Evolutionary conservation across 805 yeast species (phyloP), one percentile per base, ranked within the genome.

Genomic region (Myxozyma nipponensis): DNA sequence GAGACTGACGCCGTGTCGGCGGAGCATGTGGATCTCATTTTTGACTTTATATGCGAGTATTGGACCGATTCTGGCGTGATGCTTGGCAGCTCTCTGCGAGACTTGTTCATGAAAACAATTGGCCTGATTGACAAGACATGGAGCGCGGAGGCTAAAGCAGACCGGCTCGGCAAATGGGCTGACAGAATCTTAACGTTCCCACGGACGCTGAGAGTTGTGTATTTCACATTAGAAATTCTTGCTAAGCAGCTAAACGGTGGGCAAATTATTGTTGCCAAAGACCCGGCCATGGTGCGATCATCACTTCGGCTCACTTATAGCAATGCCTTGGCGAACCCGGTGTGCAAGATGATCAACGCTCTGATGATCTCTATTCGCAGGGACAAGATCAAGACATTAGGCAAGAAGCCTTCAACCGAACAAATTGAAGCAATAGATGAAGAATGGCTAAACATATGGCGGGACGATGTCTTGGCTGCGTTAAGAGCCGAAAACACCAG

Each of bases 31-130:
- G 54, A 62, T 42, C 23, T 24, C 3, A 52, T 68, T 6, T 66
- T 68, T 41, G 56, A 57, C 35, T 84, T 77, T 63, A 74, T 84
- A 13, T 67, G 83, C 35, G 89, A 82, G 57, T 81, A 77, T 63
- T 82, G 89, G 81, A 79, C 78, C 46, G 86, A 82, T 44, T 77
- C 86, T 1, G 82, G 84, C 3, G 79, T 85, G 1, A 82, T 95
- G 0, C 65, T 86, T 24, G 79, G 83, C 4, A 86, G 84, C 61
- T 82, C 95, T 0, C 64, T 86, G 46, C 76, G 73, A 47, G 85
- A 80, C 28, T 62, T 88, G 41, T 76, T 87, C 42, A 47, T 64
- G 1, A 86, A 83, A 58, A 61, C 83, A 44, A 63, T 83, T 9
- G 54, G 60, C 1, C 69, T 80, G 21, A 44, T 76, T 37, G 68